A percentile compares a stretch with the other conserved stretches of the same genome.
Evolutionary conservation across 352 stramenopile species (phyloP).

Genomic region (Phytophthora tubulina): DNA sequence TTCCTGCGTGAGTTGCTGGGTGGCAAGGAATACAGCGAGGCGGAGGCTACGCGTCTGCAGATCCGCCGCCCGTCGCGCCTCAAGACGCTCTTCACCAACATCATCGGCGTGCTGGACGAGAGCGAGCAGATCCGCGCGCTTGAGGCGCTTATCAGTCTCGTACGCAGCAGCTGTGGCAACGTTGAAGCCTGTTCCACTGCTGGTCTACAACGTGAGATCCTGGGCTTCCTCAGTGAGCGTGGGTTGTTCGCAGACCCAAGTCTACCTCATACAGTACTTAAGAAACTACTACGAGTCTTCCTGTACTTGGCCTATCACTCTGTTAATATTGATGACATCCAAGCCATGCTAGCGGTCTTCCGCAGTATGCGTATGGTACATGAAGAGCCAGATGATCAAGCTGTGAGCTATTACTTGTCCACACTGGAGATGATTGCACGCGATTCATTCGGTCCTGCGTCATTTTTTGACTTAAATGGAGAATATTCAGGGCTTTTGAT

Average conservation of each 20-base stretch:
- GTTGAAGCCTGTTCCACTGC: slow-evolving; percentile 76
- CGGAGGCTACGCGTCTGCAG: slow-evolving; percentile 65
- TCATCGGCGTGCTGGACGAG: slow-evolving; percentile 74
- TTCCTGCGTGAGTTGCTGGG: slow-evolving; percentile 66
- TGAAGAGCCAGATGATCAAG: slow-evolving; percentile 72
- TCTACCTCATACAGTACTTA: slow-evolving; percentile 70
- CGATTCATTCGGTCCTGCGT: slow-evolving; percentile 81
- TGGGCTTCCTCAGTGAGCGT: slow-evolving; percentile 75
- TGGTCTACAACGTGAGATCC: slow-evolving; percentile 78
- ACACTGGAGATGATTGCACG: slow-evolving; percentile 89
- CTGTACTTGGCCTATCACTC: slow-evolving; percentile 85
- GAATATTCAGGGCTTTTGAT: slow-evolving; percentile 80
- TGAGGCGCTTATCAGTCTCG: slow-evolving; percentile 80
- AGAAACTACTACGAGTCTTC: slow-evolving; percentile 82
- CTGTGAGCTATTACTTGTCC: slow-evolving; percentile 82
- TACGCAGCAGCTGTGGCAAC: slow-evolving; percentile 80
- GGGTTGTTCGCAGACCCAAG: slow-evolving; percentile 71
- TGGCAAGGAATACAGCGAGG: slow-evolving; percentile 69
- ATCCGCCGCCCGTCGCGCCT: slow-evolving; percentile 72
- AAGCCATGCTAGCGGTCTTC: slow-evolving; percentile 84
- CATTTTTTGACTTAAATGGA: slow-evolving; percentile 87
- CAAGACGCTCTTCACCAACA: slow-evolving; percentile 69
- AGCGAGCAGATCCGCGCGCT: slow-evolving; percentile 73
- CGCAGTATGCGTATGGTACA: slow-evolving; percentile 74
- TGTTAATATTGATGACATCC: slow-evolving; percentile 81